Evolutionary conservation across 148 eudicot species (phyloP), one percentile per base, ranked within the genome.

Genomic region (Rhododendron simsii): DNA sequence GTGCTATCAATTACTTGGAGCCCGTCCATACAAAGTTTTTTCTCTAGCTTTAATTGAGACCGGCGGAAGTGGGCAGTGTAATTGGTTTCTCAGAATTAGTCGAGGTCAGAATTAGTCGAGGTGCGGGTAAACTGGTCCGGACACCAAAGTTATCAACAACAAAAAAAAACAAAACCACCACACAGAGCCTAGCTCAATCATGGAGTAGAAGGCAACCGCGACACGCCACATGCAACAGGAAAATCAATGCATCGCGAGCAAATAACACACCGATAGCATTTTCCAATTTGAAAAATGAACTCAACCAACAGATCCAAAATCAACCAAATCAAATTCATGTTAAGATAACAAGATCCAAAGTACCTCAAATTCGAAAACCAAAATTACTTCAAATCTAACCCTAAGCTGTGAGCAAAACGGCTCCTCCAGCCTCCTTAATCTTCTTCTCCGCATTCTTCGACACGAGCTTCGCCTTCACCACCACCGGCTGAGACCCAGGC

Each of bases 351-450:
- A 75, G 23, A 75, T 41, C 26, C n/a, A 21, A 44, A 20, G 8
- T 33, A 30, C 41, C 30, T 71, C 75, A 33, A 71, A 41, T 41
- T 21, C 2, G 13, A 76, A 41, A 73, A 41, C 14, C 45, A 18
- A 18, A 75, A 73, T 55, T 7, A 12, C 44, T 6, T 6, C 26
- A 20, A 76, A 39, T 3, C 14, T 2, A 37, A 18, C 13, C 83
- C 86, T 82, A 91, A 78, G 93, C 93, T n/a, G 93, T 88, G 47
- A 91, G 91, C 48, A 91, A 75, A 21, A 91, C 93, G 47, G 93
- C 91, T 4, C 93, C 93, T 26, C 93, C 93, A 37, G 90, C 91
- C 48, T 90, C 90, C 89, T 91, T 91, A 28, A 91, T 91, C 87
- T 91, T 90, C 88, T 87, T 91, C 89, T 91, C 93, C 0, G 93